phyloP scores from a whole-genome alignment of 495 filamentous ascomycete genomes.

The Letharia lupina region DNA sequence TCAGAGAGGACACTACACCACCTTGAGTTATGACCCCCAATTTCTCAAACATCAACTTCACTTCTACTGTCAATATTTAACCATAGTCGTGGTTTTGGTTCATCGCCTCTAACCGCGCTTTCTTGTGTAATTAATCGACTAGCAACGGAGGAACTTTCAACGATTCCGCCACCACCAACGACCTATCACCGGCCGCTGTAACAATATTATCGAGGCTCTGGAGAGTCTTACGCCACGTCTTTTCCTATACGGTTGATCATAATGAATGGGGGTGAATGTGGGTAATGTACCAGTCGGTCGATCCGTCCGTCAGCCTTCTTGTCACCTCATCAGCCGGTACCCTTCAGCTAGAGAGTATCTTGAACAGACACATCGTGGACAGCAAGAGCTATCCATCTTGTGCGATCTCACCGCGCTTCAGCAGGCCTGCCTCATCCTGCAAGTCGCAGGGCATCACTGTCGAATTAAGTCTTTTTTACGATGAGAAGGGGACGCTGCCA shows the following conservation, averaged over 20 bases:
- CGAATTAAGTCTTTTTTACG: not conserved
- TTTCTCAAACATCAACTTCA: constrained; percentile 8
- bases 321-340: not conserved
- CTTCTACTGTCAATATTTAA: constrained; percentile 19
- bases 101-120: constrained; percentile 6
- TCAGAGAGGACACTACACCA: constrained; percentile 38
- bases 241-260: constrained; percentile 14
- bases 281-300: constrained; percentile 6
- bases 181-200: constrained; percentile 9
- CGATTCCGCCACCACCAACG: constrained; percentile 3
- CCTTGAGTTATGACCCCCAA: constrained; percentile 8
- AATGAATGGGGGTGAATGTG: constrained; percentile 10
- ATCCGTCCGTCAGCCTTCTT: not conserved
- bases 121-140: constrained; percentile 17
- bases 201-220: constrained; percentile 6
- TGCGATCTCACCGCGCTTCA: not conserved
- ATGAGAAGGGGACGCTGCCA: not conserved
- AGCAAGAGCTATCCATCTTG: not conserved
- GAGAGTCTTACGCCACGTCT: constrained; percentile 10
- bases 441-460: not conserved
- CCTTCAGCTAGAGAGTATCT: not conserved
- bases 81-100: constrained; percentile 12
- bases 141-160: constrained; percentile 8
- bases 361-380: not conserved
- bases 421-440: constrained; percentile 6